A percentile compares a stretch with the other conserved stretches of the same genome.
phyloP scores from a whole-genome alignment of 495 filamentous ascomycete species.

The Talaromyces liani region DNA sequence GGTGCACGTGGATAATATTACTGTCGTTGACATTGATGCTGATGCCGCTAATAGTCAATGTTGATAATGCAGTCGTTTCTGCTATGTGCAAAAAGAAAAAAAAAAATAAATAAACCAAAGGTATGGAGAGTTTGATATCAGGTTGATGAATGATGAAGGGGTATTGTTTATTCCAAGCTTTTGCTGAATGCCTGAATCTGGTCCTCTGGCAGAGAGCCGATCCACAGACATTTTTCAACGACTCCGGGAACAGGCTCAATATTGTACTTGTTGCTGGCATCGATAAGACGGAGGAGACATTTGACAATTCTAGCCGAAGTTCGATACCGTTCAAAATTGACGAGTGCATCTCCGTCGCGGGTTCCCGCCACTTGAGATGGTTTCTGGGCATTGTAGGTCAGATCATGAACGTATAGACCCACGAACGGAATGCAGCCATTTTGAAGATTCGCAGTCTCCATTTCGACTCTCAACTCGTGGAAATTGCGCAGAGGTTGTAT shows the following conservation, averaged over 20 bases:
- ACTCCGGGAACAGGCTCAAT: slow-evolving; percentile 82
- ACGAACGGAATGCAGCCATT: slow-evolving; percentile 96
- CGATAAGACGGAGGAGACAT: slow-evolving; percentile 78
- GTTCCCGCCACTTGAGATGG: slow-evolving; percentile 59
- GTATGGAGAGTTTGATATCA: not conserved
- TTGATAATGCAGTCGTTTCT: not conserved
- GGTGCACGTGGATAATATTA: not conserved
- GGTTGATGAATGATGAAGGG: not conserved
- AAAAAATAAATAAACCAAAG: not conserved
- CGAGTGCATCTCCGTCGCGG: slow-evolving; percentile 57
- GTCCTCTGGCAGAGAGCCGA: slow-evolving; percentile 79
- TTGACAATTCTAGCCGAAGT: slow-evolving; percentile 90
- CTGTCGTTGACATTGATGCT: not conserved
- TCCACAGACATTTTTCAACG: slow-evolving; percentile 90
- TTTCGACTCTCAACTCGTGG: slow-evolving; percentile 78
- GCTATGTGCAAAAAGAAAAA: not conserved
- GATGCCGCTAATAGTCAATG: not conserved
- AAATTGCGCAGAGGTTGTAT: slow-evolving; percentile 90
- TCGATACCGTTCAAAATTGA: slow-evolving; percentile 94
- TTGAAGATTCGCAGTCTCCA: slow-evolving; percentile 71
- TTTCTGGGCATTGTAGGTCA: slow-evolving; percentile 93
- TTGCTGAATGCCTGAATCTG: slow-evolving; percentile 61
- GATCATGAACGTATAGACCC: slow-evolving; percentile 87
- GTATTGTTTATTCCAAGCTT: slow-evolving; percentile 34
- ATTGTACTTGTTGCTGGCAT: slow-evolving; percentile 82